Conservation (phyloP, 2,329 filamentous ascomycete species). For the Hypomyces rosellus region DNA sequence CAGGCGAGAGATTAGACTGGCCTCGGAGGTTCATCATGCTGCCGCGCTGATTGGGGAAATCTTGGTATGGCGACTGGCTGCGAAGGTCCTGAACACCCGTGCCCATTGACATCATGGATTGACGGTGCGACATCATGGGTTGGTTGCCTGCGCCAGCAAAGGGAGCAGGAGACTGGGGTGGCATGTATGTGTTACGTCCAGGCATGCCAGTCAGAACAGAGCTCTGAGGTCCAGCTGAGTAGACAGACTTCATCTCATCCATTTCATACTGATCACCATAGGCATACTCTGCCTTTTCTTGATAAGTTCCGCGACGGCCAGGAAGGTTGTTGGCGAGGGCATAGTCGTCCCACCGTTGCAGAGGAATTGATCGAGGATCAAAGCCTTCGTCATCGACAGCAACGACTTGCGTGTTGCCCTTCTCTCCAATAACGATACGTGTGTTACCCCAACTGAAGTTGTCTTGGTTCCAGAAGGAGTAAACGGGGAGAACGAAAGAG, state of each 20-base stretch:
- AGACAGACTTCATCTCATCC: constrained; percentile 96
- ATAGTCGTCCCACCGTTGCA: constrained; percentile 97
- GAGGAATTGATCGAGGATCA: constrained; percentile 84
- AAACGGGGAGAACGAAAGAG: constrained; percentile 83
- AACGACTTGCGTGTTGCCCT: constrained; percentile 83
- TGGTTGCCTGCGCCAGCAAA: constrained; percentile 49
- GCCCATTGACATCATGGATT: constrained; percentile 66
- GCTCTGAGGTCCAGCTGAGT: constrained; percentile 83
- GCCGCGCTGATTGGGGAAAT: constrained; percentile 44
- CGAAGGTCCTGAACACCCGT: constrained; percentile 39
- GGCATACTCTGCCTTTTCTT: constrained; percentile 58
- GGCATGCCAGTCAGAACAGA: constrained; percentile 84
- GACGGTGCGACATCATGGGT: constrained; percentile 51
- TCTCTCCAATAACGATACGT: constrained; percentile 91
- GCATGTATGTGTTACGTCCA: constrained; percentile 67
- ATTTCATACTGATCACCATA: constrained; percentile 85
- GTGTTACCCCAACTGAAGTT: constrained; percentile 99
- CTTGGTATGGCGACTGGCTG: constrained; percentile 53
- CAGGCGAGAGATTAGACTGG: constrained; percentile 43
- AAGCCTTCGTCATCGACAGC: constrained; percentile 80
- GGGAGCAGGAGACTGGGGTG: constrained; percentile 72
- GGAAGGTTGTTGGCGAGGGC: constrained; percentile 80
- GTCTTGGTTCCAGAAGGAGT: constrained; percentile 99
- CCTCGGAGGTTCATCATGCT: constrained; percentile 56
- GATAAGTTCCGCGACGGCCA: constrained; percentile 70